A percentile compares a stretch with the other conserved stretches of the same genome.
phyloP scores from a whole-genome alignment of 345 rosid species.

The Brassica cretica region DNA sequence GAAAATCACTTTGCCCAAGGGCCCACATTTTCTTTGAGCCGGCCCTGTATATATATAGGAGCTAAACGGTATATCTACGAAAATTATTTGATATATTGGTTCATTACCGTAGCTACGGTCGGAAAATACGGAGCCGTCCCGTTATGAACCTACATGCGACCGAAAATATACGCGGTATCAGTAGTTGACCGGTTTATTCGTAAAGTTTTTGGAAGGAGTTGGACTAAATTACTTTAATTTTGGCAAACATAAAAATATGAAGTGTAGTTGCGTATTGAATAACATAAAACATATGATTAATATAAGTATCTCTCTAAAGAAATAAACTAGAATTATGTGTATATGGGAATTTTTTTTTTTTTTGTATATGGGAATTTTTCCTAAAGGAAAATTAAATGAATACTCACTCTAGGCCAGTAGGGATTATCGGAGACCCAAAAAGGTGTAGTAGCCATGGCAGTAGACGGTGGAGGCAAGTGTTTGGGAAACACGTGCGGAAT shows the following conservation, averaged over 20 bases:
- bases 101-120: conserved; percentile 50
- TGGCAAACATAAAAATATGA: background rate
- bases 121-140: conserved; percentile 54
- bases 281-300: background rate
- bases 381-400: background rate
- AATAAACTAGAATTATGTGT: background rate
- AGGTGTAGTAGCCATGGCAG: conserved; percentile 37
- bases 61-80: background rate
- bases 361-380: background rate
- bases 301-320: background rate
- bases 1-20: too few species aligned
- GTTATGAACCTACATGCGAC: conserved; percentile 41
- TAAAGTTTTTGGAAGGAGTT: background rate
- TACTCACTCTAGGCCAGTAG: conserved; percentile 35
- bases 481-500: conserved; percentile 57
- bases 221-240: background rate
- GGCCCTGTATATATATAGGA: background rate
- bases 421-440: conserved; percentile 34
- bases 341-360: background rate
- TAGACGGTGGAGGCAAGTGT: conserved; percentile 44
- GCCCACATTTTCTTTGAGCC: too few species aligned
- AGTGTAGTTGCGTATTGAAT: background rate
- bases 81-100: background rate
- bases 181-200: background rate
- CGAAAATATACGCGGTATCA: background rate